Evolutionary conservation across 2,329 filamentous ascomycete species (phyloP).

Genomic region (Dryadomyces sulphureus): DNA sequence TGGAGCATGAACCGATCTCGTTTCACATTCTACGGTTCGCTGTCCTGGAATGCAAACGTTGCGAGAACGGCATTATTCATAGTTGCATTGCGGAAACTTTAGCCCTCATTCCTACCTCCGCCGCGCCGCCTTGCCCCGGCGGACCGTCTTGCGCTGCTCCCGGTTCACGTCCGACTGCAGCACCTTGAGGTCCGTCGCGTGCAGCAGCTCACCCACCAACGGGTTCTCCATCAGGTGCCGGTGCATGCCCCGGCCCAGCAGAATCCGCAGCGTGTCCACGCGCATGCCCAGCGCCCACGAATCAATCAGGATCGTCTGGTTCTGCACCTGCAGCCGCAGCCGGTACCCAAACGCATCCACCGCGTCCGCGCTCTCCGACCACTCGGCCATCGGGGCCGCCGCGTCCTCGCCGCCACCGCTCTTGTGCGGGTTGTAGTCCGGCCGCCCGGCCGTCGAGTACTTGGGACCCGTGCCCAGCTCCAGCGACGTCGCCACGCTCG

Average conservation of each 20-base stretch:
- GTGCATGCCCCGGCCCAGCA: slow-evolving; percentile 30
- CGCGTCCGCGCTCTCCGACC: slow-evolving; percentile 14
- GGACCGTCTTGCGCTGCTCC: background rate
- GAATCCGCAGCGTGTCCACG: slow-evolving; percentile 29
- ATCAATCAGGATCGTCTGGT: slow-evolving; percentile 29
- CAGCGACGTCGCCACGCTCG: slow-evolving; percentile 38
- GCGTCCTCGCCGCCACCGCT: slow-evolving; percentile 15
- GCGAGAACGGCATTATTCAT: too few species aligned
- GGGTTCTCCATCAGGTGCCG: slow-evolving; percentile 26
- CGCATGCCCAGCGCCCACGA: slow-evolving; percentile 35
- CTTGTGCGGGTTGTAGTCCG: slow-evolving; percentile 26
- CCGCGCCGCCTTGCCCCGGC: background rate
- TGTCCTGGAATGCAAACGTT: too few species aligned
- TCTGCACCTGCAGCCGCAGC: slow-evolving; percentile 32
- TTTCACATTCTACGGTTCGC: too few species aligned
- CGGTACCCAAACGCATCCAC: slow-evolving; percentile 37
- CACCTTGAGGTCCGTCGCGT: background rate
- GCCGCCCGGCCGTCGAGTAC: slow-evolving; percentile 33
- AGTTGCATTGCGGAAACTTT: too few species aligned
- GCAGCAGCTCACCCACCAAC: slow-evolving; percentile 20
- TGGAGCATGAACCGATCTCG: too few species aligned
- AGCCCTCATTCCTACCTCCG: background rate
- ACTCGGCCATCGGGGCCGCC: slow-evolving; percentile 8
- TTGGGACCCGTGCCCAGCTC: slow-evolving; percentile 38
- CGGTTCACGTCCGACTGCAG: background rate